These are phyloP conservation scores for Flaveria trinervia DNA, from an alignment of 129 eudicot genomes.

Conservation along the genomic window DNA sequence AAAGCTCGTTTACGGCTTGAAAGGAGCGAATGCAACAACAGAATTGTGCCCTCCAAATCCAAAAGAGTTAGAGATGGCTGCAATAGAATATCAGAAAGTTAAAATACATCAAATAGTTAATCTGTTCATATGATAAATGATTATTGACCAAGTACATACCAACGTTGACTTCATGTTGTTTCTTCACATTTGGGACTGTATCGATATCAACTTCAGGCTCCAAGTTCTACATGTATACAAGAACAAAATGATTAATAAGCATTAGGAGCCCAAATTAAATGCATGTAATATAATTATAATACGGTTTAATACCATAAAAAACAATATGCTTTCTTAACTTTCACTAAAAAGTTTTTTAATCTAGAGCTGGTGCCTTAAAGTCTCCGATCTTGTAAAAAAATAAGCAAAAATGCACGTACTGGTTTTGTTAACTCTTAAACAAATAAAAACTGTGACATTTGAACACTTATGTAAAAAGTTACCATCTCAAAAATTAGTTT, in stretches of 20 bases:
- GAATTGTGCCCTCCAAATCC: slow-evolving; percentile 70
- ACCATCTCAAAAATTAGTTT: too few relatives aligned
- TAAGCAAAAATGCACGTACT: too few relatives aligned
- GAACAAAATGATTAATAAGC: slow-evolving; percentile 4
- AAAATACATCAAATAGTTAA: neutral
- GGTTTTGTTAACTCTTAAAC: too few relatives aligned
- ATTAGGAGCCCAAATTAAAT: slow-evolving; percentile 2
- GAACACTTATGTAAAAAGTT: too few relatives aligned
- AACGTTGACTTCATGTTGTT: slow-evolving; percentile 70
- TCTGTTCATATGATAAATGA: neutral
- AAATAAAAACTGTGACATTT: too few relatives aligned
- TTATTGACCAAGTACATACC: slow-evolving; percentile 41
- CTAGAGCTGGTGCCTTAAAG: too few relatives aligned
- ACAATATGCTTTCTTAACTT: too few relatives aligned
- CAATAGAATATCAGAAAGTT: slow-evolving; percentile 11
- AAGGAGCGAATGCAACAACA: slow-evolving; percentile 66
- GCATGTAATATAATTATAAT: neutral
- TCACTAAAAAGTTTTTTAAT: too few relatives aligned
- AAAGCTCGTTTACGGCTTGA: slow-evolving; percentile 36
- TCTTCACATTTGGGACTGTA: slow-evolving; percentile 77
- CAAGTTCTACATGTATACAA: slow-evolving; percentile 43
- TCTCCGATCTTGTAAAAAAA: too few relatives aligned
- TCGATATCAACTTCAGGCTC: slow-evolving; percentile 73
- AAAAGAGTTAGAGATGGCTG: slow-evolving; percentile 72
- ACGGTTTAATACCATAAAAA: too few relatives aligned